Percentiles rank a stretch among this genome's conserved stretches.
These are phyloP conservation scores for Pulveroboletus sp. DNA, from an alignment of 768 basidiomycete species.

Conservation along the genomic window DNA sequence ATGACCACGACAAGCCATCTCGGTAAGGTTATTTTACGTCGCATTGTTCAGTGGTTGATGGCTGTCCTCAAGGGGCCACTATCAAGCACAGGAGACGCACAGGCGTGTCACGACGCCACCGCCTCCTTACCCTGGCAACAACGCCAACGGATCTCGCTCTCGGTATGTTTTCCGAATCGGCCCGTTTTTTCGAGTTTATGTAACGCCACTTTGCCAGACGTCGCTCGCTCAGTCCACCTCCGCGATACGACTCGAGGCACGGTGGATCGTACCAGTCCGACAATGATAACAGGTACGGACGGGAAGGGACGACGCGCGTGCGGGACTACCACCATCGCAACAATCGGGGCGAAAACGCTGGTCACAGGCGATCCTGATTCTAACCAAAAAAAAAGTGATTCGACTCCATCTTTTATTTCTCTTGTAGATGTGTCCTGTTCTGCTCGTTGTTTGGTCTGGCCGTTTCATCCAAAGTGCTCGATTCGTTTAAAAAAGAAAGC, in stretches of 20 bases:
- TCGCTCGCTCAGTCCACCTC: conserved; percentile 71
- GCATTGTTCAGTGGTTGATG: background rate
- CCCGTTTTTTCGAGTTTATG: background rate
- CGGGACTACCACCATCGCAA: conserved; percentile 43
- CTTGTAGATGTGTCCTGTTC: background rate
- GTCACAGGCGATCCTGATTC: conserved; percentile 27
- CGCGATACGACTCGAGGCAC: conserved; percentile 53
- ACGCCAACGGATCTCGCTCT: conserved; percentile 40
- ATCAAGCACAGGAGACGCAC: conserved; percentile 34
- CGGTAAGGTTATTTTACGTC: conserved; percentile 41
- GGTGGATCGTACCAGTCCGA: conserved; percentile 39
- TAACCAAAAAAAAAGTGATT: conserved; percentile 8
- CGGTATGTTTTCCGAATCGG: conserved; percentile 30
- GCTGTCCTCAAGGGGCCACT: conserved; percentile 8
- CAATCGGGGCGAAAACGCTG: conserved; percentile 29
- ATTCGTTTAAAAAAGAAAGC: conserved; percentile 2
- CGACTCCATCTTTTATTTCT: conserved; percentile 5
- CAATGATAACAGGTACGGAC: conserved; percentile 48
- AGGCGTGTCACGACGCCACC: conserved; percentile 52
- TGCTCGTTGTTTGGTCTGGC: conserved; percentile 1
- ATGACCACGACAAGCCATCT: conserved; percentile 62
- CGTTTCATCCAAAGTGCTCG: conserved; percentile 6
- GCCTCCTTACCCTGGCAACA: conserved; percentile 49
- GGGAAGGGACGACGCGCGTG: conserved; percentile 29
- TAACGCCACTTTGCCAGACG: conserved; percentile 42